These are phyloP conservation scores for Turnera subulata DNA, from an alignment of 345 rosid genomes.

Conservation along the genomic window DNA sequence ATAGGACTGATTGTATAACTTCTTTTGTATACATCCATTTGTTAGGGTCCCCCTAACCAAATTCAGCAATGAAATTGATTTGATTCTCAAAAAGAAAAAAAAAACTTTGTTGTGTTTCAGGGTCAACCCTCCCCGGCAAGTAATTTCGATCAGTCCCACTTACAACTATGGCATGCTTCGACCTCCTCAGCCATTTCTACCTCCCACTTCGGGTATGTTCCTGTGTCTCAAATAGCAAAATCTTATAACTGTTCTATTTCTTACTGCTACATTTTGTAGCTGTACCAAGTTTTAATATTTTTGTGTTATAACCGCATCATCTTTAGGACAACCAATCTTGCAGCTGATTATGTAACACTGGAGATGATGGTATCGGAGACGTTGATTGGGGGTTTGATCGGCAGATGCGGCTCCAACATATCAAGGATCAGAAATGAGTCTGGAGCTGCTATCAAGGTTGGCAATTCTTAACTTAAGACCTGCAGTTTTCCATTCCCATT, in stretches of 20 bases:
- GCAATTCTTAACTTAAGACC: not conserved
- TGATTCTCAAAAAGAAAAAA: too few relatives aligned
- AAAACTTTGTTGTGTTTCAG: slow-evolving; percentile 19
- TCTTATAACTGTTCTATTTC: slow-evolving; percentile 3
- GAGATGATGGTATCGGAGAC: slow-evolving; percentile 64
- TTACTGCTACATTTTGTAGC: slow-evolving; percentile 27
- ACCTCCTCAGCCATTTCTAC: slow-evolving; percentile 37
- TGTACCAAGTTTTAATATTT: slow-evolving; percentile 38
- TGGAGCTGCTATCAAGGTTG: slow-evolving; percentile 61
- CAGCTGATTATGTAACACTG: slow-evolving; percentile 62
- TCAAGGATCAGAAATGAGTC: slow-evolving; percentile 63
- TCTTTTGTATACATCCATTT: too few relatives aligned
- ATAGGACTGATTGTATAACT: too few relatives aligned
- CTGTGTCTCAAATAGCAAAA: slow-evolving; percentile 8
- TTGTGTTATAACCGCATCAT: slow-evolving; percentile 49
- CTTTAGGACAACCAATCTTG: slow-evolving; percentile 64
- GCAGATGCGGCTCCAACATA: slow-evolving; percentile 59
- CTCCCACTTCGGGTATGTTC: slow-evolving; percentile 57
- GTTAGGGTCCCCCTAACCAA: too few relatives aligned
- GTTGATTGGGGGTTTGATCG: slow-evolving; percentile 60
- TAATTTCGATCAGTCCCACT: slow-evolving; percentile 57
- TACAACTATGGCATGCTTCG: slow-evolving; percentile 37
- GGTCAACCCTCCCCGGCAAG: slow-evolving; percentile 63
- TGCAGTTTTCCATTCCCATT: not conserved
- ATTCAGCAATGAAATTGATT: too few relatives aligned